Percentiles rank a stretch among this genome's conserved stretches.
phyloP scores from a whole-genome alignment of 2,329 filamentous ascomycete genomes.

The Fusarium sp. region DNA sequence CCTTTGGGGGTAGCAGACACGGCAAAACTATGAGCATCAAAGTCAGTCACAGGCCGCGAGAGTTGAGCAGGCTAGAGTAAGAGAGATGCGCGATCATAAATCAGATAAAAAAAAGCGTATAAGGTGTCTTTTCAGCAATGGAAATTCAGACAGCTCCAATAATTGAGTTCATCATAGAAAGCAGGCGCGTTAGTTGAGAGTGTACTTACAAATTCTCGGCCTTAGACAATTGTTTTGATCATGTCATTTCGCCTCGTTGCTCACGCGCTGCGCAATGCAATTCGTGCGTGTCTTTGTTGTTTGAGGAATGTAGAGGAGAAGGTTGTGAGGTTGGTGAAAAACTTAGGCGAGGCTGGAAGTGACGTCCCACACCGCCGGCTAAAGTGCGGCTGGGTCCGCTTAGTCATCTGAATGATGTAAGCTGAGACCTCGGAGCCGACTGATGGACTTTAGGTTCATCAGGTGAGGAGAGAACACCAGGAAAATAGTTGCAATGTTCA shows the following conservation, averaged over 20 bases:
- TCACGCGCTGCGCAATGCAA: constrained; percentile 11
- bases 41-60: constrained; percentile 18
- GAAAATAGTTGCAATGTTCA: background rate
- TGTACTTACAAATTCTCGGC: constrained; percentile 40
- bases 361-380: constrained; percentile 19
- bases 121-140: constrained; percentile 69
- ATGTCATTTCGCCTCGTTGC: constrained; percentile 20
- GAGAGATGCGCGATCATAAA: constrained; percentile 20
- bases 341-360: constrained; percentile 20
- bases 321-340: constrained; percentile 26
- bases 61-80: background rate
- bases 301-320: constrained; percentile 18
- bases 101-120: constrained; percentile 68
- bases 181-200: background rate
- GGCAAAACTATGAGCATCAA: constrained; percentile 15
- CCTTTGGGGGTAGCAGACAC: constrained; percentile 20
- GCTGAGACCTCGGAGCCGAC: background rate
- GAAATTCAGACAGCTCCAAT: constrained; percentile 84
- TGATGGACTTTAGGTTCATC: background rate
- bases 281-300: constrained; percentile 11
- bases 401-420: constrained; percentile 8
- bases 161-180: constrained; percentile 62
- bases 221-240: background rate
- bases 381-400: constrained; percentile 23
- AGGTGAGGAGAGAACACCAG: background rate